These are phyloP conservation scores for Cudoniella acicularis DNA, from an alignment of 495 filamentous ascomycete species.

Conservation along the genomic window DNA sequence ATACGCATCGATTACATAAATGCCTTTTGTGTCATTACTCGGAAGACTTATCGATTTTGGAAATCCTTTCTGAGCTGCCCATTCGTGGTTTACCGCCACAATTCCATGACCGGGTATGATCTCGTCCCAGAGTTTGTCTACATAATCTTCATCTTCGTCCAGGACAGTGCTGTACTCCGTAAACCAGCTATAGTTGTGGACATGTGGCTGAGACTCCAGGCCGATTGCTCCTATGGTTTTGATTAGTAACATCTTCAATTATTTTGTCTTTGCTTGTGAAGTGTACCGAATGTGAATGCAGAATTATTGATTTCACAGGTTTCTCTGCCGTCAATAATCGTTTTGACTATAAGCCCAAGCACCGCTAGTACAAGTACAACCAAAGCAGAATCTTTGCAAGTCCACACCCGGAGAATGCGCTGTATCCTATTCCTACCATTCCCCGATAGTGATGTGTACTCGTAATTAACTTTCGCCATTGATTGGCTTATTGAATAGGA, in stretches of 20 bases:
- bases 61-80: not conserved
- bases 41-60: not conserved
- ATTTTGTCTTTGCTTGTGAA: not conserved
- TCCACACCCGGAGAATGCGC: not conserved
- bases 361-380: not conserved
- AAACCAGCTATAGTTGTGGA: not conserved
- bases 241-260: not conserved
- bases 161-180: not conserved
- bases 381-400: not conserved
- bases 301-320: not conserved
- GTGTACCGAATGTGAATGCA: not conserved
- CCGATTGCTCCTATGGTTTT: not conserved
- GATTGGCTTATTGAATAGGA: not conserved
- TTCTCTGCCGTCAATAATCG: not conserved
- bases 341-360: not conserved
- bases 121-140: not conserved
- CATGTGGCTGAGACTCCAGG: not conserved
- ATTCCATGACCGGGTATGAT: not conserved
- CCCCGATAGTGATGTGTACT: not conserved
- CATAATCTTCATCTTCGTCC: not conserved
- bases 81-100: not conserved
- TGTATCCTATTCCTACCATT: not conserved
- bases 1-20: conserved; percentile 2
- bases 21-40: not conserved
- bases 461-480: not conserved